Evolutionary conservation across 2,329 filamentous ascomycete genomes (phyloP), one percentile per base, ranked within the genome.

Genomic region (Diaporthe aspalathi): DNA sequence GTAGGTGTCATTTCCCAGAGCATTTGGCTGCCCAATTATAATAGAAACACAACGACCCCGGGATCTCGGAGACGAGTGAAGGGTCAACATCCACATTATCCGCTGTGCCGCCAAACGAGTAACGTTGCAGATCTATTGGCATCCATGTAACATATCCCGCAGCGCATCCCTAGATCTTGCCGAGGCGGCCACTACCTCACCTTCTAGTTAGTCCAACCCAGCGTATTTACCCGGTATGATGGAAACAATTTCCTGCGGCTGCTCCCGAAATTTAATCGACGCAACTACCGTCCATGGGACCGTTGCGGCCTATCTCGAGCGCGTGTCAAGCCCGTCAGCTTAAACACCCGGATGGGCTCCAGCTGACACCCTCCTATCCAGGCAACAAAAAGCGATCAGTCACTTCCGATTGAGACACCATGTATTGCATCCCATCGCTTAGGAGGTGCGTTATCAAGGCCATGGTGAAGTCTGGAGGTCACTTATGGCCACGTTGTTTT

Each of bases 211-310:
- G n/a, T 24, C 60, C 45, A 65, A 16, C 60, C 60, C 20, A 65
- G 27, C 12, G 22, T 9, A 47, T 11, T 22, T n/a, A 47, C n/a
- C 14, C 20, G n/a, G n/a, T n/a, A n/a, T 9, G 16, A 65, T 50
- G 29, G 43, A 38, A 50, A 7, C 3, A 38, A 24, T 65, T 65
- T 24, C 60, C 60, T 50, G 14, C 60, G 60, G 60, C 60, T 65
- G 60, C 60, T 65, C 60, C 60, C 60, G 60, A 65, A 35, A 65
- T 50, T 65, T 27, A 65, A 14, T 50, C 38, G 60, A n/a, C n/a
- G 29, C 45, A 38, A 65, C 43, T 65, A 50, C 60, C 60, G 60
- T 16, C 49, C 29, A 22, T 63, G 43, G 60, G 43, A 63, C 60
- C 60, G 60, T 27, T 63, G 40, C 49, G 27, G 60, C 43, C 60